Conservation (phyloP, 345 rosid genomes). For the Linum tenue region DNA sequence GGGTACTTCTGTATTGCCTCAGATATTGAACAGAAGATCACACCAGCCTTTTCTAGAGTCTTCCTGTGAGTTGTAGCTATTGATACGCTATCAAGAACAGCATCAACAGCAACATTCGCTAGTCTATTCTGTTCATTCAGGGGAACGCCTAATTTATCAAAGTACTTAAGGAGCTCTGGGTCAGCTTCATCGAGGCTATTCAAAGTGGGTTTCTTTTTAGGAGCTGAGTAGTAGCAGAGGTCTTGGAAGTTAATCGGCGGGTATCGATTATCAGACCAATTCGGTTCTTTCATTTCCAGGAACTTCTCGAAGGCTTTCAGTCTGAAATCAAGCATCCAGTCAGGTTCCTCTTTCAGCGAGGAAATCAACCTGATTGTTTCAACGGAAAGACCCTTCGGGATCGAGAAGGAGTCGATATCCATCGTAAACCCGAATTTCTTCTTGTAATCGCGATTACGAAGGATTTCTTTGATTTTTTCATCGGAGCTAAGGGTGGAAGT, state of each 20-base stretch:
- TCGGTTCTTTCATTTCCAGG: constrained; percentile 57
- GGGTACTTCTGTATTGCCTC: constrained; percentile 76
- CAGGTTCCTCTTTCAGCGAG: constrained; percentile 66
- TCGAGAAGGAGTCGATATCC: constrained; percentile 67
- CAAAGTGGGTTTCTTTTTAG: constrained; percentile 69
- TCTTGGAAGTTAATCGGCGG: constrained; percentile 67
- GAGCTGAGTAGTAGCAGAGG: constrained; percentile 84
- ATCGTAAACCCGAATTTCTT: constrained; percentile 58
- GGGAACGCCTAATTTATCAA: constrained; percentile 63
- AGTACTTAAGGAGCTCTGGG: constrained; percentile 66
- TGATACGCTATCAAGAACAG: constrained; percentile 84
- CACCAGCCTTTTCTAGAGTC: constrained; percentile 62
- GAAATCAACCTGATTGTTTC: constrained; percentile 65
- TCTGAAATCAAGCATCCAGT: constrained; percentile 83
- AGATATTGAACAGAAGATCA: constrained; percentile 82
- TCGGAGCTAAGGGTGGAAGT: constrained; percentile 32
- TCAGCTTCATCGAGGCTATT: constrained; percentile 83
- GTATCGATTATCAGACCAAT: constrained; percentile 82
- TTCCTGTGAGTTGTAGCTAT: constrained; percentile 82
- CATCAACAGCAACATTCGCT: constrained; percentile 89
- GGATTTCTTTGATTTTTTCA: constrained; percentile 58
- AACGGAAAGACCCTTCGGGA: constrained; percentile 72
- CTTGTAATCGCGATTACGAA: constrained; percentile 59
- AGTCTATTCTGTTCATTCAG: constrained; percentile 64
- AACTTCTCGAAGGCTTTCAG: constrained; percentile 68